These are phyloP conservation scores for Apiospora arundinis DNA, from an alignment of 2,329 filamentous ascomycete species.

Conservation along the genomic window DNA sequence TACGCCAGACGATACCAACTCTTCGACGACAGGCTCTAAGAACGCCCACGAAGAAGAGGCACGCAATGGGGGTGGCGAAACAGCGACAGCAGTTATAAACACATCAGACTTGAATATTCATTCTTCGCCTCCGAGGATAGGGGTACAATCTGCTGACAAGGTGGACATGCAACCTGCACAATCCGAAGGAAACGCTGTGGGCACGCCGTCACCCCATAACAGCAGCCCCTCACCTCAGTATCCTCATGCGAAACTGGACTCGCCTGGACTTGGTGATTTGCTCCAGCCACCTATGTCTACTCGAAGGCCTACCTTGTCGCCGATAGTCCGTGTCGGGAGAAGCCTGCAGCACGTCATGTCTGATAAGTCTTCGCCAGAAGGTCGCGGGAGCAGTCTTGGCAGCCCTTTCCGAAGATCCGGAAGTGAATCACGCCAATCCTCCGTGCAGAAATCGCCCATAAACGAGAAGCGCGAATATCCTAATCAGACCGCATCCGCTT, in stretches of 20 bases:
- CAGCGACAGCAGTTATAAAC: slow-evolving; percentile 24
- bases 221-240: slow-evolving; percentile 20
- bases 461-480: slow-evolving; percentile 28
- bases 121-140: slow-evolving; percentile 42
- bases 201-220: slow-evolving; percentile 13
- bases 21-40: slow-evolving; percentile 44
- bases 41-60: slow-evolving; percentile 33
- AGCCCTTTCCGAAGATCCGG: slow-evolving; percentile 59
- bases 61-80: slow-evolving; percentile 24
- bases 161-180: slow-evolving; percentile 2
- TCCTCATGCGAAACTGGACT: slow-evolving; percentile 13
- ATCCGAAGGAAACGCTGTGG: slow-evolving; percentile 16
- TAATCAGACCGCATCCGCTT: neutral
- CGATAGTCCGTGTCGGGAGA: slow-evolving; percentile 63
- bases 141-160: neutral
- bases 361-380: slow-evolving; percentile 62
- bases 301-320: slow-evolving; percentile 53
- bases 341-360: slow-evolving; percentile 65
- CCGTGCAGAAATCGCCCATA: slow-evolving; percentile 34
- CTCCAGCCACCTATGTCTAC: slow-evolving; percentile 13
- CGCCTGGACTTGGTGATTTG: slow-evolving; percentile 7
- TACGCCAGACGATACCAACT: slow-evolving; percentile 57
- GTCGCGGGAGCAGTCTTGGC: slow-evolving; percentile 55
- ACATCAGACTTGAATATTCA: slow-evolving; percentile 36
- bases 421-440: slow-evolving; percentile 35